phyloP scores from a whole-genome alignment of 306 rosid species.

The Vigna unguiculata region DNA sequence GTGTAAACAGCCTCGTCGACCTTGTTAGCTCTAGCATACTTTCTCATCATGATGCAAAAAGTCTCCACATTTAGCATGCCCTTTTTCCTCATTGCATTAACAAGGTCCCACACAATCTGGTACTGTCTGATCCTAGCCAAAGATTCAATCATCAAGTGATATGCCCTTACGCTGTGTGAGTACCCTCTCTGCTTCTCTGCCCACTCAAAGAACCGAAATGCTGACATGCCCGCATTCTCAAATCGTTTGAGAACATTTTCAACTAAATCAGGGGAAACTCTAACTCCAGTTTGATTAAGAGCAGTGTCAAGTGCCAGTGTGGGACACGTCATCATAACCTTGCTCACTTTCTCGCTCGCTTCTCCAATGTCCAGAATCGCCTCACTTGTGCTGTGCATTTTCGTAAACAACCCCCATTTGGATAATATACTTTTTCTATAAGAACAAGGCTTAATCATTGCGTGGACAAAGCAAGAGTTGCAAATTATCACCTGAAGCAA shows the following conservation, averaged over 20 bases:
- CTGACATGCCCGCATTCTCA: slow-evolving; percentile 84
- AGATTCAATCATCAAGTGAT: slow-evolving; percentile 80
- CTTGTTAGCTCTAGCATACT: slow-evolving; percentile 83
- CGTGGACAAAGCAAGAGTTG: slow-evolving; percentile 13
- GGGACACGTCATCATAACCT: slow-evolving; percentile 68
- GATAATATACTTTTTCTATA: not conserved
- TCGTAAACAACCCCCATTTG: slow-evolving; percentile 43
- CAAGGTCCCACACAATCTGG: slow-evolving; percentile 88
- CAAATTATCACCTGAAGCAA: slow-evolving; percentile 27
- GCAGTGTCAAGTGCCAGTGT: slow-evolving; percentile 67
- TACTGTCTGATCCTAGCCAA: slow-evolving; percentile 87
- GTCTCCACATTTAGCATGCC: slow-evolving; percentile 80
- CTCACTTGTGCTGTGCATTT: slow-evolving; percentile 52
- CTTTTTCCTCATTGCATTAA: slow-evolving; percentile 71
- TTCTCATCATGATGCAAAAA: slow-evolving; percentile 85
- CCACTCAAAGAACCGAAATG: slow-evolving; percentile 85
- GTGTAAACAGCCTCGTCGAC: slow-evolving; percentile 84
- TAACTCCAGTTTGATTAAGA: slow-evolving; percentile 76
- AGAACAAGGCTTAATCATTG: slow-evolving; percentile 50
- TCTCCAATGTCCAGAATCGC: slow-evolving; percentile 51
- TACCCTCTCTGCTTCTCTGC: slow-evolving; percentile 67
- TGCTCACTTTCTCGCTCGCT: slow-evolving; percentile 58
- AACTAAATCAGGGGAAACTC: slow-evolving; percentile 68
- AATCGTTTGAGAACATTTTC: slow-evolving; percentile 74
- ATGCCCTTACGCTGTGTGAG: slow-evolving; percentile 66